Evolutionary conservation across 768 basidiomycete species (phyloP).

Genomic region (Epithele typhae): DNA sequence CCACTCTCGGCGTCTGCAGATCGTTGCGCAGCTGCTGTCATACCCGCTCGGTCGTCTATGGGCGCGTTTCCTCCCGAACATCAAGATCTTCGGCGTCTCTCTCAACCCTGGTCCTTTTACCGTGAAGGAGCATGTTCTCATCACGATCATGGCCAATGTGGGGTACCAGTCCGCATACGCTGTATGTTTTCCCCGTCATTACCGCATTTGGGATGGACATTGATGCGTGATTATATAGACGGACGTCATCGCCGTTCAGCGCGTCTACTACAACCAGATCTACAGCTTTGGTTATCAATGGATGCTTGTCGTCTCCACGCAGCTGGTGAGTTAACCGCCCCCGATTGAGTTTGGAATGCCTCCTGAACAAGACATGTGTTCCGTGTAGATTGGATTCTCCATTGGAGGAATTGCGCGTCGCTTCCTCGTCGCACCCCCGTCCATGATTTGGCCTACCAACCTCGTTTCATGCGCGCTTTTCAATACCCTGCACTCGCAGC

Average conservation of each 20-base stretch:
- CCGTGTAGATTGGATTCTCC: constrained; percentile 33
- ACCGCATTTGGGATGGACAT: background rate
- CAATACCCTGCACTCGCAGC: constrained; percentile 37
- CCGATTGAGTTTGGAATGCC: background rate
- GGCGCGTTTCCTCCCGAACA: constrained; percentile 49
- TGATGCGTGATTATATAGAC: constrained; percentile 20
- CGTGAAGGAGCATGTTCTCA: constrained; percentile 68
- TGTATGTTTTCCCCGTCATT: constrained; percentile 7
- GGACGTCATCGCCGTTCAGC: constrained; percentile 43
- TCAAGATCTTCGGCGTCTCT: constrained; percentile 45
- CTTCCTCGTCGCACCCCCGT: constrained; percentile 40
- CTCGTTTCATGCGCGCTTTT: constrained; percentile 41
- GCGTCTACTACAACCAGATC: constrained; percentile 39
- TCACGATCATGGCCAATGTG: constrained; percentile 39
- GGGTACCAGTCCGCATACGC: constrained; percentile 31
- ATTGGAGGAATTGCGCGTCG: constrained; percentile 41
- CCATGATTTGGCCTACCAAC: constrained; percentile 43
- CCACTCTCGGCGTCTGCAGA: constrained; percentile 15
- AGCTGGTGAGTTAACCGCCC: constrained; percentile 7
- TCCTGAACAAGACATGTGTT: background rate
- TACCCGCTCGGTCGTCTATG: constrained; percentile 62
- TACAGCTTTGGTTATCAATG: constrained; percentile 36
- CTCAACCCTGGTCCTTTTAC: constrained; percentile 70
- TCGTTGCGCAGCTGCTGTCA: constrained; percentile 66
- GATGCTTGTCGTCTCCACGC: constrained; percentile 39